Evolutionary conservation across 108 stramenopile species (phyloP).

Genomic region (Skeletonema costatum): DNA sequence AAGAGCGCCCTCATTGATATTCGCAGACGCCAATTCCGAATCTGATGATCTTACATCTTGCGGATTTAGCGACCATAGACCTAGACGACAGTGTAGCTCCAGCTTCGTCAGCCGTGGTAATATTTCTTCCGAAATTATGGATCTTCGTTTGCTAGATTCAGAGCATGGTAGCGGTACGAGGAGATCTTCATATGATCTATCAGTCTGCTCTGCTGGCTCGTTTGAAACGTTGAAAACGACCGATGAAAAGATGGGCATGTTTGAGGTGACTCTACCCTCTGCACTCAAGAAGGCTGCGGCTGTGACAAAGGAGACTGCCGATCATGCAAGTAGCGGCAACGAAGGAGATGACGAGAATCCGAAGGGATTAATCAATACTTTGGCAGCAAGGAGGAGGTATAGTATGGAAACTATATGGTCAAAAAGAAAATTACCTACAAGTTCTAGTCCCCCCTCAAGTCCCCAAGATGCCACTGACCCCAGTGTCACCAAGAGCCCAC

Average conservation of each 20-base stretch:
- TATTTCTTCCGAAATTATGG: neutral
- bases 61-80: neutral
- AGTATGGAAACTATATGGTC: neutral
- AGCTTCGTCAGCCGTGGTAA: neutral
- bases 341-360: neutral
- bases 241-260: neutral
- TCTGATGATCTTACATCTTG: neutral
- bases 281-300: neutral
- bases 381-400: neutral
- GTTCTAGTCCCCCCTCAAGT: neutral
- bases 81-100: neutral
- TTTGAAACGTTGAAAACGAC: neutral
- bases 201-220: neutral
- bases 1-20: neutral
- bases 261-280: neutral
- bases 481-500: neutral
- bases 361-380: neutral
- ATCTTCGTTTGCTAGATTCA: neutral
- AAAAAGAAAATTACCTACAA: neutral
- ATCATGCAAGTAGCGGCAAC: neutral
- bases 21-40: neutral
- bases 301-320: neutral
- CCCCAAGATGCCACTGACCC: neutral
- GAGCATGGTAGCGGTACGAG: neutral
- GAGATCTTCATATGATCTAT: neutral